phyloP scores from a whole-genome alignment of 2,329 filamentous ascomycete genomes.

The Curvularia lunata region DNA sequence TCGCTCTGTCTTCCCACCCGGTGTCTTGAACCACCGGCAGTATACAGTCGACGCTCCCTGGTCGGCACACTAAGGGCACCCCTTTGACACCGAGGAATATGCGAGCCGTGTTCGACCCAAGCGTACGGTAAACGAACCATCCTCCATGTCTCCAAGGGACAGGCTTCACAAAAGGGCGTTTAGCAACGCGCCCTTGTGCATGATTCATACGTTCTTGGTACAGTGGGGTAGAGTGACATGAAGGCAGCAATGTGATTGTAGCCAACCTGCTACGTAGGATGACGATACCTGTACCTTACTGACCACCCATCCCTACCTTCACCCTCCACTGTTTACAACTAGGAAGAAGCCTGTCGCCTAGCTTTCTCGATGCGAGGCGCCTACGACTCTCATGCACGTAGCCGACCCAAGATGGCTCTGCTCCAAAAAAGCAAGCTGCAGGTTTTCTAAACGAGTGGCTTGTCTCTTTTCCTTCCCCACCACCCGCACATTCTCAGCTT shows the following conservation, averaged over 20 bases:
- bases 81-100: conserved; percentile 12
- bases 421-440: background rate
- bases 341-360: background rate
- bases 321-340: background rate
- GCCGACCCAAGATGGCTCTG: background rate
- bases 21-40: conserved; percentile 10
- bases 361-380: background rate
- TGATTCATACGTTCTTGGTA: background rate
- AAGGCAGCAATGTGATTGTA: background rate
- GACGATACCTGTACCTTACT: background rate
- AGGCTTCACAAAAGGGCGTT: background rate
- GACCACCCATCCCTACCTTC: too few species aligned
- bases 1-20: background rate
- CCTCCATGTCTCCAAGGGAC: conserved; percentile 7
- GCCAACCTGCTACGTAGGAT: background rate
- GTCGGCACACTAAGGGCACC: conserved; percentile 12
- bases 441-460: background rate
- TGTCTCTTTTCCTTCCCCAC: background rate
- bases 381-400: background rate
- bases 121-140: conserved; percentile 3
- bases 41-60: conserved; percentile 4
- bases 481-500: background rate
- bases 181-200: background rate
- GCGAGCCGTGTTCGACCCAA: conserved; percentile 13
- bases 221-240: background rate